Evolutionary conservation across 768 basidiomycete genomes (phyloP), one percentile per base, ranked within the genome.

Genomic region (Lactarius sanguifluus): DNA sequence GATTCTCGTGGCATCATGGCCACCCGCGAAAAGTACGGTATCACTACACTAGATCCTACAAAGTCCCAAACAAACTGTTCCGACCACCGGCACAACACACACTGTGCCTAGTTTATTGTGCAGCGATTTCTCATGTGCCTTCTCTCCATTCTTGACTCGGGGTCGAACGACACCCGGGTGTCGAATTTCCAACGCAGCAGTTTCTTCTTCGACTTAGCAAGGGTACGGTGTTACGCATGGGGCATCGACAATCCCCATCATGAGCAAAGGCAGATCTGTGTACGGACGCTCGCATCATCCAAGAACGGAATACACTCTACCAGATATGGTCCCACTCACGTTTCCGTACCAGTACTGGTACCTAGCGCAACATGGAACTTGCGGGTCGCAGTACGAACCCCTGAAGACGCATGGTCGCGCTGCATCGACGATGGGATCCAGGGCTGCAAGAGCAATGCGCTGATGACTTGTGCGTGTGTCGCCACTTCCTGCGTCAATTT

Each of bases 381-480:
- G 47, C 32, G 47, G 36, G 34, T 62, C 62, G 36, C 62, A 62
- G 52, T 62, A 62, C 13, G 62, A 52, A 7, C 62, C 62, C 32
- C 52, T 15, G 47, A 25, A n/a, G 15, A 36, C 36, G 54, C 62
- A 62, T 20, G 28, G 45, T 16, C 32, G 62, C 13, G 9, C 38
- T 16, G 34, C 7, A 23, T 56, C 54, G n/a, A 52, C 7, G n/a
- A 52, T 15, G 5, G 62, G 62, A 34, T 40, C 36, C 20, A 36
- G 23, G 32, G 62, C 36, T 20, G 25, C 28, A 34, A 50, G 62
- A 30, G 54, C 9, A 20, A 58, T 58, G 32, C 2, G 18, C 43
- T 52, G 23, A 8, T 62, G 23, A 23, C 36, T 7, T 6, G 20
- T 32, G 30, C 50, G 25, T 28, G 50, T 28, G 50, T 52, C 15